Conservation (phyloP, 768 basidiomycete genomes). For the Amanita rimosa region DNA sequence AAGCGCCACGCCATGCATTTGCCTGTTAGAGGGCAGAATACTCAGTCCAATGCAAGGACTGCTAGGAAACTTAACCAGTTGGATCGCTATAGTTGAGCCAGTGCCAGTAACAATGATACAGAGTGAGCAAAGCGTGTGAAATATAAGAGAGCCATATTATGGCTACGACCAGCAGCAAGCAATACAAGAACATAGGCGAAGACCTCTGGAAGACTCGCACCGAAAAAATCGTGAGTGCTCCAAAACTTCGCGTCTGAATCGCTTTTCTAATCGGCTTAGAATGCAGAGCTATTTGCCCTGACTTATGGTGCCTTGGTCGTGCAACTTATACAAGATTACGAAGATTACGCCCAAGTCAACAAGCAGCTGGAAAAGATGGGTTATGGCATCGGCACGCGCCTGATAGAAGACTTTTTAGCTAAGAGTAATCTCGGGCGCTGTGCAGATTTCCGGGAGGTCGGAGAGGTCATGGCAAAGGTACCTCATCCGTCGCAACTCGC, state of each 20-base stretch:
- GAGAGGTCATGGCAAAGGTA: slow-evolving; percentile 93
- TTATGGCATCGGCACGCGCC: slow-evolving; percentile 90
- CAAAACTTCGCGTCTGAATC: background rate
- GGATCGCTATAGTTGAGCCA: slow-evolving; percentile 34
- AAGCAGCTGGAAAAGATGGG: slow-evolving; percentile 99
- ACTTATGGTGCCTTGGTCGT: slow-evolving; percentile 98
- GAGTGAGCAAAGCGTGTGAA: background rate
- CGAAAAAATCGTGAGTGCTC: slow-evolving; percentile 78
- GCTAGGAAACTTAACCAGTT: slow-evolving; percentile 86
- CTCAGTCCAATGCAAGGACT: slow-evolving; percentile 82
- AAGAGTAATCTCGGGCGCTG: slow-evolving; percentile 88
- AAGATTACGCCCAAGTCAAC: slow-evolving; percentile 91
- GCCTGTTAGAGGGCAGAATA: slow-evolving; percentile 92
- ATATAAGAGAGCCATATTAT: too few relatives aligned
- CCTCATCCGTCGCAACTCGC: background rate
- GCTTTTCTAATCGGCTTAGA: slow-evolving; percentile 38
- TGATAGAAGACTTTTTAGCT: slow-evolving; percentile 97
- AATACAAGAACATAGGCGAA: slow-evolving; percentile 83
- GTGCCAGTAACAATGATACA: background rate
- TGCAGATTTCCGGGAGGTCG: slow-evolving; percentile 86
- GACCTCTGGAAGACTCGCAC: slow-evolving; percentile 92
- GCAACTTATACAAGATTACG: slow-evolving; percentile 97
- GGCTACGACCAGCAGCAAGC: slow-evolving; percentile 68
- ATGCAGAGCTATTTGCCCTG: slow-evolving; percentile 92
- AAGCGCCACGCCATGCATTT: slow-evolving; percentile 87